These are phyloP conservation scores for Phytopythium helicoides DNA, from an alignment of 352 stramenopile genomes.

Conservation along the genomic window DNA sequence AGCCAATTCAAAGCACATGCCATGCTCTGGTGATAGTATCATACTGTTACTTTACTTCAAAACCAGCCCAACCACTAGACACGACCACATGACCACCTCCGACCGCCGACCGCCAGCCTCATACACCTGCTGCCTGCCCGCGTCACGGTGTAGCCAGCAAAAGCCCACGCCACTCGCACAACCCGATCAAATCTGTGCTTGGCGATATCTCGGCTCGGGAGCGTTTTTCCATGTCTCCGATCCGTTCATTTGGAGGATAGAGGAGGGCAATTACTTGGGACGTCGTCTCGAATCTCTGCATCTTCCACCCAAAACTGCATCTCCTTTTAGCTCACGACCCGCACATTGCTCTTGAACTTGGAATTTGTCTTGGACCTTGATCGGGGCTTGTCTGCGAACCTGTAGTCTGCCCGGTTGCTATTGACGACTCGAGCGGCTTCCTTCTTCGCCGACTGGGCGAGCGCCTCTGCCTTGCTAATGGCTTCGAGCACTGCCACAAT, in stretches of 20 bases:
- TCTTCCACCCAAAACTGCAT: neutral
- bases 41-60: too few species aligned
- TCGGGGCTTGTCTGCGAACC: slow-evolving; percentile 57
- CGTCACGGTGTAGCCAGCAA: too few species aligned
- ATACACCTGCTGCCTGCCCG: too few species aligned
- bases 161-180: too few species aligned
- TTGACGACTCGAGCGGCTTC: slow-evolving; percentile 61
- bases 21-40: neutral
- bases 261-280: too few species aligned
- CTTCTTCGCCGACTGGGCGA: slow-evolving; percentile 65
- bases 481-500: slow-evolving; percentile 80
- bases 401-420: slow-evolving; percentile 79
- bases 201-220: too few species aligned
- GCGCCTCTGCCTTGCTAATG: slow-evolving; percentile 68
- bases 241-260: too few species aligned
- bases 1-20: neutral
- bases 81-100: too few species aligned
- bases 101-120: too few species aligned
- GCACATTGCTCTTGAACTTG: slow-evolving; percentile 73
- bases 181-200: too few species aligned
- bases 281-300: neutral
- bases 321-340: slow-evolving; percentile 29
- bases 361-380: slow-evolving; percentile 43
- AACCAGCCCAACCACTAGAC: too few species aligned
- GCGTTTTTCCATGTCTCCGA: too few species aligned